Evolutionary conservation across 768 basidiomycete genomes (phyloP), one percentile per base, ranked within the genome.

Genomic region (Pleurotus ostreatus): DNA sequence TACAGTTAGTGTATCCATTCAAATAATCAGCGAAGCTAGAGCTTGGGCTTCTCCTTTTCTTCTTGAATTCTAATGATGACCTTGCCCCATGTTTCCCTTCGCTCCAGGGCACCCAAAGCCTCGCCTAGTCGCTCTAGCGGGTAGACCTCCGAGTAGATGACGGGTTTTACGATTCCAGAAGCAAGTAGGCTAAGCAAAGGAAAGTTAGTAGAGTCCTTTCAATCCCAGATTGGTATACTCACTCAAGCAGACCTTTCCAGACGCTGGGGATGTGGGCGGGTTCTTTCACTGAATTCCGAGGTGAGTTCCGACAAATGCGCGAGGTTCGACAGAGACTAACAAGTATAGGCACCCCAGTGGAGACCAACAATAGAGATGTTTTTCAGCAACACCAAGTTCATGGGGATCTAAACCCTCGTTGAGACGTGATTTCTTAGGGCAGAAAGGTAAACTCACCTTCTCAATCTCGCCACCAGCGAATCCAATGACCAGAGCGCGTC

Each of bases 51-150:
- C 54, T 62, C 63, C 0, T 64, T 64, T 9, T 86, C 83, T 23
- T 83, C 78, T 52, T 75, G 78, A 47, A 98, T 68, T 49, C 74
- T 77, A 6, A 92, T 80, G 22, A 95, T 75, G 0, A 78, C 89
- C 66, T 98, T 98, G 0, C 96, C 96, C 92, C 94, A 98, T 4
- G 94, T 95, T 71, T 91, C 82, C 60, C 96, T 76, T 46, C 75
- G 76, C 65, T 94, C 94, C 16, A 98, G 71, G 22, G 90, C 93
- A 12, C 65, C 66, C 49, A 98, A 71, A 1, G 88, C 96, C 1
- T 86, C 82, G 2, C 78, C 70, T 2, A 94, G 71, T 7, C 69
- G 70, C 22, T 89, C 88, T 1, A 98, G 71, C 0, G 89, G 68
- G 69, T 83, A 97, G 1, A 87, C 65, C 49, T 84, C 78, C 8